These are phyloP conservation scores for Populus trichocarpa DNA, from an alignment of 441 rosid genomes.

Conservation along the genomic window DNA sequence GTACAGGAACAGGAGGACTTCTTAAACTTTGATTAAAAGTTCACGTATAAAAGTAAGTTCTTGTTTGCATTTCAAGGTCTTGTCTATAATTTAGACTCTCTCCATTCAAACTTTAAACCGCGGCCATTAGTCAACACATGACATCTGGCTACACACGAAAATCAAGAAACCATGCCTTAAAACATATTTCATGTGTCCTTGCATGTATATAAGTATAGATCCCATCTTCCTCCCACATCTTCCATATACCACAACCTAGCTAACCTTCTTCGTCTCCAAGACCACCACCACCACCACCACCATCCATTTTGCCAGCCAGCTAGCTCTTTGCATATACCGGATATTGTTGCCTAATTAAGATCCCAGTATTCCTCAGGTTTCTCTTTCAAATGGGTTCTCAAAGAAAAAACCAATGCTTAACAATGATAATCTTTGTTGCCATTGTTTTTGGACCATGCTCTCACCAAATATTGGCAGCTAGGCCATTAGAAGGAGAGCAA, in stretches of 20 bases:
- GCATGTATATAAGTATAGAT: not conserved
- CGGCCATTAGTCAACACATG: slow-evolving; percentile 19
- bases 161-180: not conserved
- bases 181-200: not conserved
- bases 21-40: not conserved
- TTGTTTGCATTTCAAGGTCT: slow-evolving; percentile 9
- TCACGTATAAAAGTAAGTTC: not conserved
- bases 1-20: not conserved
- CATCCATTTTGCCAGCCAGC: not conserved
- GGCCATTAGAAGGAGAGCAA: no score
- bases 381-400: no score
- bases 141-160: not conserved
- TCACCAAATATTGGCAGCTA: no score
- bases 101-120: slow-evolving; percentile 24
- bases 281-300: not conserved
- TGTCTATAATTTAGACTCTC: slow-evolving; percentile 10
- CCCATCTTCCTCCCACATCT: not conserved
- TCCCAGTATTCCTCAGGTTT: no score
- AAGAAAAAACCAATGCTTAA: no score
- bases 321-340: not conserved
- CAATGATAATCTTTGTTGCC: no score
- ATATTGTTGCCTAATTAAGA: not conserved
- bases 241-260: not conserved
- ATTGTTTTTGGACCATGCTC: no score
- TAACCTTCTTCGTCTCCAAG: not conserved